A percentile compares a stretch with the other conserved stretches of the same genome.
These are phyloP conservation scores for Xylariaceae sp. DNA, from an alignment of 2,329 filamentous ascomycete species.

Conservation along the genomic window DNA sequence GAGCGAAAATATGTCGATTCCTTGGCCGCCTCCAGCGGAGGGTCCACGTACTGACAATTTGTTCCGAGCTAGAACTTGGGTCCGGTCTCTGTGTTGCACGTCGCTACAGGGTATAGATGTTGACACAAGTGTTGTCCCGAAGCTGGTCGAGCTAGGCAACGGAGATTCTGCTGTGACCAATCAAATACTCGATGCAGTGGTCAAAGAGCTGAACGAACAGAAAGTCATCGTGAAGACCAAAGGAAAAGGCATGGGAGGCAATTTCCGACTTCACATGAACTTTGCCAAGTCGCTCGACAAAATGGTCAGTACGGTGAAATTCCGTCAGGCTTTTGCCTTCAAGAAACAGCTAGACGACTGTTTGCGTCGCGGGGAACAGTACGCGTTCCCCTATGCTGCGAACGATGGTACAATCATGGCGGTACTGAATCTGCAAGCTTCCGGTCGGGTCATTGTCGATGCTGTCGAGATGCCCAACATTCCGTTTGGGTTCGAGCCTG, in stretches of 20 bases:
- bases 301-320: conserved; percentile 52
- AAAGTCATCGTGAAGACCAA: conserved; percentile 60
- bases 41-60: conserved; percentile 32
- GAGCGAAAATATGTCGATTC: conserved; percentile 43
- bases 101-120: conserved; percentile 34
- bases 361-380: conserved; percentile 40
- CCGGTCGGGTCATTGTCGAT: conserved; percentile 53
- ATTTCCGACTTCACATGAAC: conserved; percentile 61
- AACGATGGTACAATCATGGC: conserved; percentile 66
- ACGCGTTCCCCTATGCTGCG: conserved; percentile 39
- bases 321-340: conserved; percentile 56
- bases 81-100: conserved; percentile 57
- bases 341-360: conserved; percentile 58
- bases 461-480: conserved; percentile 57
- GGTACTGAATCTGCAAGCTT: conserved; percentile 62
- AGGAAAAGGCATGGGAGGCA: conserved; percentile 56
- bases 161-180: conserved; percentile 40
- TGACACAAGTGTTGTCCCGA: conserved; percentile 27
- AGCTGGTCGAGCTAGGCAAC: conserved; percentile 48
- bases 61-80: conserved; percentile 55
- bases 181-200: conserved; percentile 45
- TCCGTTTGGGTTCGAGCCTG: conserved; percentile 68
- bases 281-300: conserved; percentile 58
- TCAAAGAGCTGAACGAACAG: conserved; percentile 47
- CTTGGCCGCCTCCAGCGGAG: conserved; percentile 19